These are phyloP conservation scores for Stemphylium vesicarium DNA, from an alignment of 2,329 filamentous ascomycete genomes.

Conservation along the genomic window DNA sequence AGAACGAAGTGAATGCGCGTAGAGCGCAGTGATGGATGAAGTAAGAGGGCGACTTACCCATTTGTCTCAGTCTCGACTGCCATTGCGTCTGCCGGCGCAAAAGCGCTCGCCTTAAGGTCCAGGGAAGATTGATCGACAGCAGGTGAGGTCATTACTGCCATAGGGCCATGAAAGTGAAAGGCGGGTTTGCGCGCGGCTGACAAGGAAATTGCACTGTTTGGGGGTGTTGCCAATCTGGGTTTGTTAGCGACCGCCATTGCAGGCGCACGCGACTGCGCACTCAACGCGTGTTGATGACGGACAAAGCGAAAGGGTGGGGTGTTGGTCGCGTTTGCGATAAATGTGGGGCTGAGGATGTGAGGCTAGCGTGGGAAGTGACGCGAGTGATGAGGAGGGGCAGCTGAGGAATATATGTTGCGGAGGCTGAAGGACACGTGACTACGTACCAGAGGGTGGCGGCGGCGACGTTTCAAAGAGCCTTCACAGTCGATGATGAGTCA, in stretches of 20 bases:
- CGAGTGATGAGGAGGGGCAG: conserved; percentile 14
- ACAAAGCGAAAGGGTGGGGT: conserved; percentile 3
- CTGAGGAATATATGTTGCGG: conserved; percentile 28
- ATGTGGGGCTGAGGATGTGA: conserved; percentile 21
- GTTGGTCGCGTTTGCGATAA: conserved; percentile 20
- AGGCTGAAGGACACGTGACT: conserved; percentile 46
- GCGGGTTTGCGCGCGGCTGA: conserved; percentile 33
- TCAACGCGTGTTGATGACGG: conserved; percentile 23
- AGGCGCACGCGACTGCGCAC: conserved; percentile 24
- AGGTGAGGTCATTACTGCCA: conserved; percentile 51
- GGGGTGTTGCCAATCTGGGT: conserved; percentile 18
- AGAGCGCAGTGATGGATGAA: conserved; percentile 10
- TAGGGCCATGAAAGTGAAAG: conserved; percentile 44
- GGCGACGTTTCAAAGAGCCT: conserved; percentile 26
- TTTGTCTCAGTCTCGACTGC: conserved; percentile 62
- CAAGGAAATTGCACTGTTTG: conserved; percentile 11
- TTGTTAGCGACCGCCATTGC: conserved; percentile 23
- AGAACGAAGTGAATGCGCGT: background rate
- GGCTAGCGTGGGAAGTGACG: conserved; percentile 26
- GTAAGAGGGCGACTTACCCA: conserved; percentile 60
- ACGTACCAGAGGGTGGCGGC: conserved; percentile 39
- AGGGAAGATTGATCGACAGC: conserved; percentile 45
- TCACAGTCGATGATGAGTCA: conserved; percentile 37
- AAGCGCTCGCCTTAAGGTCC: conserved; percentile 60
- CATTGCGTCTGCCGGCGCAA: conserved; percentile 57